These are phyloP conservation scores for Coemansia sp. DNA, from an alignment of 192 early-diverging fungal genomes.

Conservation along the genomic window DNA sequence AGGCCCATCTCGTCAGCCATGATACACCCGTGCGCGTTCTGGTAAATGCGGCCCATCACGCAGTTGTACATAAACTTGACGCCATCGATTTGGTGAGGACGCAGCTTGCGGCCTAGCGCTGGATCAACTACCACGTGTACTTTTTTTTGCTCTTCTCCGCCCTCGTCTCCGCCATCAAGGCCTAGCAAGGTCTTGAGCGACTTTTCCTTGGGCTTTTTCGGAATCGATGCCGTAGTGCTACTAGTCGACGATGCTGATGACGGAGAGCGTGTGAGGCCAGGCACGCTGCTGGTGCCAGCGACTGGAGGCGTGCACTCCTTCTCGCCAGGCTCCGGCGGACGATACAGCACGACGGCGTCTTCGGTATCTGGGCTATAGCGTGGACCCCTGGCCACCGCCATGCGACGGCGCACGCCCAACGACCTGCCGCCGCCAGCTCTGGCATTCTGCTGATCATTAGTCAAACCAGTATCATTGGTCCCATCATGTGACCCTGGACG, in stretches of 20 bases:
- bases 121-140: constrained; percentile 90
- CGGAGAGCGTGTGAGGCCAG: constrained; percentile 21
- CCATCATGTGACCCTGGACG: constrained; percentile 6
- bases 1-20: constrained; percentile 99
- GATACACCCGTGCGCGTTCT: constrained; percentile 89
- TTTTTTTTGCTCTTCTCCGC: constrained; percentile 17
- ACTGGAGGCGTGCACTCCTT: constrained; percentile 49
- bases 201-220: constrained; percentile 33
- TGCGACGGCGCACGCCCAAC: constrained; percentile 65
- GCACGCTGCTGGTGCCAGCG: constrained; percentile 32
- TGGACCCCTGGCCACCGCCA: constrained; percentile 58
- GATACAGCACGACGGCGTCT: constrained; percentile 84
- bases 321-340: constrained; percentile 65
- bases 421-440: constrained; percentile 20
- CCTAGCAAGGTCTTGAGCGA: constrained; percentile 60
- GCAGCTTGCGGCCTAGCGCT: constrained; percentile 74
- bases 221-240: background rate
- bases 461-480: constrained; percentile 1
- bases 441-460: background rate
- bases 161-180: constrained; percentile 15
- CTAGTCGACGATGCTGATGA: constrained; percentile 13
- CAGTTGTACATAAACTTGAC: constrained; percentile 96
- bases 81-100: constrained; percentile 97
- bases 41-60: constrained; percentile 75
- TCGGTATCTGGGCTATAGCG: constrained; percentile 83